Percentiles rank a stretch among this genome's conserved stretches.
Evolutionary conservation across 73 alveolate genomes (phyloP).

Genomic region (Effrenium voratum): DNA sequence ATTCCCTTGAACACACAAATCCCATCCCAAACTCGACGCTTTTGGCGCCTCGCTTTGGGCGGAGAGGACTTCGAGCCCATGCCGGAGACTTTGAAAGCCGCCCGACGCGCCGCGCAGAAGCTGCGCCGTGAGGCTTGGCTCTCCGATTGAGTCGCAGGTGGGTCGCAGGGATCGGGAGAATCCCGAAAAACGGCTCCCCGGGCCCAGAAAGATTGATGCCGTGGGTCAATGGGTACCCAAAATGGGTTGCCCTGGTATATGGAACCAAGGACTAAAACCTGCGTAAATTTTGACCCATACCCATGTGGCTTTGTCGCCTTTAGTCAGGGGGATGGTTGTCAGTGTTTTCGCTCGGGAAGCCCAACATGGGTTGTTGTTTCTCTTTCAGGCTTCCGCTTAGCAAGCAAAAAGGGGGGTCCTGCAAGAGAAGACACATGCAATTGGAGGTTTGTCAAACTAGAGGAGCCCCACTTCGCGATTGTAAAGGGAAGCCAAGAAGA

Average conservation of each 20-base stretch:
- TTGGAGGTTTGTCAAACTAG: too few relatives aligned
- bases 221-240: not conserved
- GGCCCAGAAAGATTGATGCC: not conserved
- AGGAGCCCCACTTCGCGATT: too few relatives aligned
- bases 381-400: too few relatives aligned
- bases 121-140: not conserved
- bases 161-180: not conserved
- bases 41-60: not conserved
- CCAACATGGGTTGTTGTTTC: too few relatives aligned
- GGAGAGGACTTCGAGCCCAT: constrained; percentile 38
- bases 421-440: too few relatives aligned
- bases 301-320: too few relatives aligned
- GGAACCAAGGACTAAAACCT: not conserved
- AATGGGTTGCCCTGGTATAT: too few relatives aligned
- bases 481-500: too few relatives aligned
- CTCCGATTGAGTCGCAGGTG: not conserved
- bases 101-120: not conserved
- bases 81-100: constrained; percentile 14
- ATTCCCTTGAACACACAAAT: not conserved
- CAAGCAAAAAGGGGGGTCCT: too few relatives aligned
- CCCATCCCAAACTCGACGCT: not conserved
- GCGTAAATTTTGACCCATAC: not conserved
- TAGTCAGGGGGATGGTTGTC: too few relatives aligned
- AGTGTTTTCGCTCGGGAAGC: too few relatives aligned
- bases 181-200: not conserved